Conservation (phyloP, 768 basidiomycete genomes). For the Dentipellis sp. region DNA sequence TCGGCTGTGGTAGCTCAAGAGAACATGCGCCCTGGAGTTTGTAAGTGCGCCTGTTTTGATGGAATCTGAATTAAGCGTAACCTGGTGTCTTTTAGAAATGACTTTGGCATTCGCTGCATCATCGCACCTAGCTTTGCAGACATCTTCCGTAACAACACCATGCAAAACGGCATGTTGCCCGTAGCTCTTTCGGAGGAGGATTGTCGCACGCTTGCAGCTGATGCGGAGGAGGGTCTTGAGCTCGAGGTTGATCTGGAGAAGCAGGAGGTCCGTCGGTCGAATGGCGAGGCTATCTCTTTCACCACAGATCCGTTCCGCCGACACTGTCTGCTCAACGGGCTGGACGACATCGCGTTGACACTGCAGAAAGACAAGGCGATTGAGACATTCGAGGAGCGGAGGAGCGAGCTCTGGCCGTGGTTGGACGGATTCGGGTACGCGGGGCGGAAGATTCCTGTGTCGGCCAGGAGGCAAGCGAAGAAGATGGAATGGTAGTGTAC, state of each 20-base stretch:
- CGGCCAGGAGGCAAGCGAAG: conserved; percentile 26
- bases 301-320: conserved; percentile 83
- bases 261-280: conserved; percentile 44
- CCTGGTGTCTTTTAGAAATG: conserved; percentile 25
- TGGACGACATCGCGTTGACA: conserved; percentile 95
- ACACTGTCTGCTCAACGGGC: conserved; percentile 89
- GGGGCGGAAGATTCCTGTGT: conserved; percentile 62
- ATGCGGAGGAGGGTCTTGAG: conserved; percentile 41
- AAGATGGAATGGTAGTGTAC: conserved; percentile 66
- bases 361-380: conserved; percentile 74
- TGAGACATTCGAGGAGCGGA: conserved; percentile 64
- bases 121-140: conserved; percentile 56
- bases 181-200: conserved; percentile 38
- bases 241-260: conserved; percentile 55
- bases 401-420: conserved; percentile 88
- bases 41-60: conserved; percentile 20
- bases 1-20: conserved; percentile 53
- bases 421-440: conserved; percentile 91
- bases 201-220: conserved; percentile 39
- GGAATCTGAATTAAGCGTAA: neutral
- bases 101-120: conserved; percentile 56
- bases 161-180: conserved; percentile 61
- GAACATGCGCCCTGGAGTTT: conserved; percentile 55
- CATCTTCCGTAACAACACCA: conserved; percentile 53
- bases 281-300: conserved; percentile 73